Evolutionary conservation across 768 basidiomycete species (phyloP).

Genomic region (Daedaleopsis nitida): DNA sequence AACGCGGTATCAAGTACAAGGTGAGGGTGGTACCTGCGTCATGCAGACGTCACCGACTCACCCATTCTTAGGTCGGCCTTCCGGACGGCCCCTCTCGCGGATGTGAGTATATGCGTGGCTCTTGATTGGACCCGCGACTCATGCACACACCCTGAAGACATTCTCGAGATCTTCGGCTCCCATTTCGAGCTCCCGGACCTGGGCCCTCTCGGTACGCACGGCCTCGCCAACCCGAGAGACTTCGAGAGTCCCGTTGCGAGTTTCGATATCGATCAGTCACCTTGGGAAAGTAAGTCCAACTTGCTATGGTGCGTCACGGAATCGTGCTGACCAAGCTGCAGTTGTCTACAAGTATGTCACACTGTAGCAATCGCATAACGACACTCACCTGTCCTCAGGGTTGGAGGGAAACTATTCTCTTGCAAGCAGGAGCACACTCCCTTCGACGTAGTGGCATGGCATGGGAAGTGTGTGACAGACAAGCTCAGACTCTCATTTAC

Average conservation of each 20-base stretch:
- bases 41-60: not conserved
- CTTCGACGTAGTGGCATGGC: constrained; percentile 75
- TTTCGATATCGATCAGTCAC: constrained; percentile 65
- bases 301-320: not conserved
- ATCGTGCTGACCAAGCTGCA: constrained; percentile 18
- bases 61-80: constrained; percentile 40
- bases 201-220: constrained; percentile 65
- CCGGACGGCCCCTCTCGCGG: constrained; percentile 65
- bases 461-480: constrained; percentile 54
- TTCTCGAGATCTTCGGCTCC: constrained; percentile 63
- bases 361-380: not conserved
- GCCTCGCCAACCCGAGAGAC: constrained; percentile 66
- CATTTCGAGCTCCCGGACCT: constrained; percentile 67
- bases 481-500: too few relatives aligned
- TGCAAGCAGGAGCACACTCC: constrained; percentile 66
- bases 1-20: constrained; percentile 69
- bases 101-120: constrained; percentile 39
- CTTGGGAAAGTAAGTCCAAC: constrained; percentile 52
- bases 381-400: constrained; percentile 34
- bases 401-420: constrained; percentile 54
- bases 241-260: constrained; percentile 65
- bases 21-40: constrained; percentile 33
- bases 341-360: constrained; percentile 51
- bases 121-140: not conserved
- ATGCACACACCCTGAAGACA: constrained; percentile 40